phyloP scores from a whole-genome alignment of 495 filamentous ascomycete genomes.

The Apodospora peruviana region DNA sequence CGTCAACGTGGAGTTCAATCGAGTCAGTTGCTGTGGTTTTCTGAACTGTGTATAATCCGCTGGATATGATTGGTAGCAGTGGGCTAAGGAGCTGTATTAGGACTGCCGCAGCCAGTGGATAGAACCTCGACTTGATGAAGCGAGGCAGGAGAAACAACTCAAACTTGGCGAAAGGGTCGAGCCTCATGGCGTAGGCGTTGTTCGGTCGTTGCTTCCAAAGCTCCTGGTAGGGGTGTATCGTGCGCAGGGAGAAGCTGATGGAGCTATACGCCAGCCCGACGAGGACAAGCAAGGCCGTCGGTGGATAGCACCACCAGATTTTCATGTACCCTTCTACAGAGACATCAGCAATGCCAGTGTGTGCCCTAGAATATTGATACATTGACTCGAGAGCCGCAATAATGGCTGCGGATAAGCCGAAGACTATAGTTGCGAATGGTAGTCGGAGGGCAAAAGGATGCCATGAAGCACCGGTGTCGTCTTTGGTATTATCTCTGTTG shows the following conservation, averaged over 20 bases:
- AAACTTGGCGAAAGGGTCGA: neutral
- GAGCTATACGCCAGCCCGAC: neutral
- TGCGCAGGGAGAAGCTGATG: neutral
- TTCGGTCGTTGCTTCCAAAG: neutral
- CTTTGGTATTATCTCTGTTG: neutral
- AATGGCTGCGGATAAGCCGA: neutral
- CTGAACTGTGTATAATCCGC: neutral
- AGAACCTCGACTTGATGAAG: neutral
- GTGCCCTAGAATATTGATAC: neutral
- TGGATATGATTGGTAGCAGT: neutral
- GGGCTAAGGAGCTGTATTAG: neutral
- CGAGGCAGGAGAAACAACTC: neutral
- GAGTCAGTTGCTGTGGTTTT: neutral
- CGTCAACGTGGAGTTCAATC: neutral
- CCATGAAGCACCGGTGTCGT: neutral
- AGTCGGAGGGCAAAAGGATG: neutral
- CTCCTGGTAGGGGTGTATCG: neutral
- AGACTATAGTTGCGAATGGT: neutral
- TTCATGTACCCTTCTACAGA: neutral
- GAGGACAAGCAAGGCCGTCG: neutral
- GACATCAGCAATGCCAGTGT: neutral
- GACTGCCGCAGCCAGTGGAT: neutral
- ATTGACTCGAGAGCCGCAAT: neutral
- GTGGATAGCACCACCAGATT: neutral
- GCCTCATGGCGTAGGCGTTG: neutral